phyloP scores from a whole-genome alignment of 768 basidiomycete species.

The Tylopilus vinaceipallidus region DNA sequence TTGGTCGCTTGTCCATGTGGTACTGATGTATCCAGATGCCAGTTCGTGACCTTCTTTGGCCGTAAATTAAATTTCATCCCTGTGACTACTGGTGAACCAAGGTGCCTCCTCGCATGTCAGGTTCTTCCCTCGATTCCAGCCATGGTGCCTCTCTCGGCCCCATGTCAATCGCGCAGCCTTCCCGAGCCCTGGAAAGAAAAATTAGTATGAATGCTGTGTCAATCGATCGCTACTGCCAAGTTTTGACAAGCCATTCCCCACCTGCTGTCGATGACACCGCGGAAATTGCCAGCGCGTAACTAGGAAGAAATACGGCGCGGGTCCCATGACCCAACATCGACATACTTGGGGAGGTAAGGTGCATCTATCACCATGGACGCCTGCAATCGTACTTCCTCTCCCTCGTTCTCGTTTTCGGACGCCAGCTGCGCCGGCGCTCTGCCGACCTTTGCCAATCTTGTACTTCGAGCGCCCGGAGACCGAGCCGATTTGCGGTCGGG shows the following conservation, averaged over 20 bases:
- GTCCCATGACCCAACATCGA: neutral
- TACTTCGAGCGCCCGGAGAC: neutral
- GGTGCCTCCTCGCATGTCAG: too few species aligned
- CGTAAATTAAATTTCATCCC: neutral
- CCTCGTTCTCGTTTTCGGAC: neutral
- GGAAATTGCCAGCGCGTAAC: neutral
- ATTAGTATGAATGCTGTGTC: neutral
- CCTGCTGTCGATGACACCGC: slow-evolving; percentile 4
- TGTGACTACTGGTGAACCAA: too few species aligned
- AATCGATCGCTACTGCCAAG: neutral
- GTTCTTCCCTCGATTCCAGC: neutral
- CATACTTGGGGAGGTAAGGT: slow-evolving; percentile 13
- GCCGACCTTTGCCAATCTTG: neutral
- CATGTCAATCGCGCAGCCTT: neutral
- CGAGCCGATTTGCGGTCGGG: neutral
- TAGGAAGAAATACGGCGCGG: neutral
- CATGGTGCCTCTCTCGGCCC: neutral
- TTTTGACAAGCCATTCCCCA: neutral
- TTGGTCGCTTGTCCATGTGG: too few species aligned
- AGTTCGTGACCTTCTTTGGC: neutral
- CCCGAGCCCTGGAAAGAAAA: too few species aligned
- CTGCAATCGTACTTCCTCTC: neutral
- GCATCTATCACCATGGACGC: slow-evolving; percentile 6
- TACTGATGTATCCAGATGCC: too few species aligned
- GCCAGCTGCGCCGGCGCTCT: neutral